These are phyloP conservation scores for Claviceps pazoutovae DNA, from an alignment of 2,329 filamentous ascomycete genomes.

Conservation along the genomic window DNA sequence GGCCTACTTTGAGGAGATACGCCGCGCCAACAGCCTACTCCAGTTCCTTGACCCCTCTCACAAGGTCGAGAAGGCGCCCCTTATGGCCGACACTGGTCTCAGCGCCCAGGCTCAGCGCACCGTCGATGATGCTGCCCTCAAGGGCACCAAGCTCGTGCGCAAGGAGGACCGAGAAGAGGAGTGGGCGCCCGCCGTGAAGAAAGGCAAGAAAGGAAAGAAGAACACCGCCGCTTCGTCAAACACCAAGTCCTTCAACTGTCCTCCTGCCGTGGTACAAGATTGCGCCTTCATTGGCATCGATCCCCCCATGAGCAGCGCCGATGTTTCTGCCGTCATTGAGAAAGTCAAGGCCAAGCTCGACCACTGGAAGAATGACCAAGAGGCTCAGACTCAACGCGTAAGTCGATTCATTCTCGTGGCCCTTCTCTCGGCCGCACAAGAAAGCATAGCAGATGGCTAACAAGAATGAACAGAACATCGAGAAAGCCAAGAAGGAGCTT, in stretches of 20 bases:
- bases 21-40: conserved; percentile 74
- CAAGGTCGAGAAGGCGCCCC: conserved; percentile 50
- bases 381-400: conserved; percentile 79
- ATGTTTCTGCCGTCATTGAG: conserved; percentile 67
- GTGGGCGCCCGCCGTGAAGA: conserved; percentile 69
- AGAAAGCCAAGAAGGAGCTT: conserved; percentile 92
- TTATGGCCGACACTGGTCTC: conserved; percentile 55
- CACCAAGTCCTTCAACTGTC: conserved; percentile 60
- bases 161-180: conserved; percentile 84
- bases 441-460: neutral
- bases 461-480: conserved; percentile 62
- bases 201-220: conserved; percentile 75
- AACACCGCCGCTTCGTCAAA: conserved; percentile 32
- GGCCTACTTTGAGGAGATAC: conserved; percentile 86
- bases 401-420: conserved; percentile 19
- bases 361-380: conserved; percentile 84
- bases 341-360: conserved; percentile 87
- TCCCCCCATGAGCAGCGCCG: conserved; percentile 72
- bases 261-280: conserved; percentile 83
- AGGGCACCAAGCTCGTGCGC: conserved; percentile 69
- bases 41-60: conserved; percentile 76
- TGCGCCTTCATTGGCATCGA: conserved; percentile 73
- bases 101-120: conserved; percentile 68
- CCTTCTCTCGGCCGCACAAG: neutral
- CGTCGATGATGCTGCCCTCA: conserved; percentile 70